Evolutionary conservation across 1,139 yeast species (phyloP), one percentile per base, ranked within the genome.

Genomic region (Geotrichum histeridarum): DNA sequence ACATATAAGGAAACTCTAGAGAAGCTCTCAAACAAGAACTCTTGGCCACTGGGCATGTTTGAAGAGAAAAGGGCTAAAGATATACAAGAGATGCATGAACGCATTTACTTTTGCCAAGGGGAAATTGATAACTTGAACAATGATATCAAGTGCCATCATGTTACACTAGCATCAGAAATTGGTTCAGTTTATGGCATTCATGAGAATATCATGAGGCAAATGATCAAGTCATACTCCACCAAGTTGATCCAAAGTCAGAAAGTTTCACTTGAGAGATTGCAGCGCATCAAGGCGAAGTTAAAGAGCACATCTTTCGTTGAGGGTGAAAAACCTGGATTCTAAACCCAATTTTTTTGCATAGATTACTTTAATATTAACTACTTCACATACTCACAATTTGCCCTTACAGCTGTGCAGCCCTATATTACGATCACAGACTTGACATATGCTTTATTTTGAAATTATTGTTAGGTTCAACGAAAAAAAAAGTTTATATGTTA

Each of bases 181-280:
- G 74, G 75, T 7, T 65, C 71, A 2, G 71, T 71, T 54, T 68
- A 70, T 54, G 60, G 60, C 9, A 59, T 62, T 18, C 74, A 72
- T 49, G 69, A 66, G 54, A 56, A 43, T 14, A 18, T 53, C 32
- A 48, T 53, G 52, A 52, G 60, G 27, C 58, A 64, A 14, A 57
- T 69, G 8, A 61, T 77, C 30, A 60, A 61, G 48, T 62, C 62
- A 37, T 67, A 64, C 55, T 62, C 70, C 0, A 54, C 48, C 18
- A 60, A 58, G 36, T 64, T 65, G 57, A 60, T 73, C 27, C 63
- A 62, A 48, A 56, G 63, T 44, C 66, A 69, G 33, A 63, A 63
- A 49, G 74, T 70, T 48, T 60, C 79, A 72, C 64, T 79, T 80
- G 54, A 55, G 36, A 53, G 65, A 35, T 57, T 68, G 41, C 53